Evolutionary conservation across 2,329 filamentous ascomycete genomes (phyloP), one percentile per base, ranked within the genome.

Genomic region (Aspergillus phoenicis): DNA sequence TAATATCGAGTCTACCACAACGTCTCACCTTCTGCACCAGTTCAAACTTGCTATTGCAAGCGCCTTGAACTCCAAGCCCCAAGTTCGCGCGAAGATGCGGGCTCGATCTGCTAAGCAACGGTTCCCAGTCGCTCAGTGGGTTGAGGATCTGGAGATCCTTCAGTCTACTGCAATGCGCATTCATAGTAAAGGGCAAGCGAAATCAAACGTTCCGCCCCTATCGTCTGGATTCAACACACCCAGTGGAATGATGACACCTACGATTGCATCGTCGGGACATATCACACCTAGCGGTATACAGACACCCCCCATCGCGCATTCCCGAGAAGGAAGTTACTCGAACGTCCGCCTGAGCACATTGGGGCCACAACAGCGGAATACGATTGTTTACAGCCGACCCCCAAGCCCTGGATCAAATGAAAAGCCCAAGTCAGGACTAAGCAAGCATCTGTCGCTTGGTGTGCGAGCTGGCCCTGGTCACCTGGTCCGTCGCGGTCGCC

Each of bases 41-140:
- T 89, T 89, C 78, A 87, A 85, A 71, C 80, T 82, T 64, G 85
- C 87, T 11, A 89, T 89, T 63, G 77, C 84, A n/a, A 81, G 81
- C 55, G 87, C 87, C 1, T 72, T 89, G 57, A 83, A 79, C 57
- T 87, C 85, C 1, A 84, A 84, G 64, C 75, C 75, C 13, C 78
- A 84, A 38, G 83, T 83, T 26, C 78, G 87, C 58, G 84, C 84
- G 1, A 79, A 84, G 68, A 89, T 89, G 87, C 81, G 87, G 70
- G 87, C 87, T 41, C 81, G 85, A 60, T 87, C 85, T 20, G 85
- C 85, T 4, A 85, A 86, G 66, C 87, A 89, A 68, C 82, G 87
- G 30, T 89, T 89, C 75, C 87, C 87, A 15, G 86, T 89, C 13
- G 84, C 84, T 3, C 85, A 89, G 68, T 89, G 87, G 87, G 80